Evolutionary conservation across 2,329 filamentous ascomycete species (phyloP), one percentile per base, ranked within the genome.

Genomic region (Colletotrichum echinochloae): DNA sequence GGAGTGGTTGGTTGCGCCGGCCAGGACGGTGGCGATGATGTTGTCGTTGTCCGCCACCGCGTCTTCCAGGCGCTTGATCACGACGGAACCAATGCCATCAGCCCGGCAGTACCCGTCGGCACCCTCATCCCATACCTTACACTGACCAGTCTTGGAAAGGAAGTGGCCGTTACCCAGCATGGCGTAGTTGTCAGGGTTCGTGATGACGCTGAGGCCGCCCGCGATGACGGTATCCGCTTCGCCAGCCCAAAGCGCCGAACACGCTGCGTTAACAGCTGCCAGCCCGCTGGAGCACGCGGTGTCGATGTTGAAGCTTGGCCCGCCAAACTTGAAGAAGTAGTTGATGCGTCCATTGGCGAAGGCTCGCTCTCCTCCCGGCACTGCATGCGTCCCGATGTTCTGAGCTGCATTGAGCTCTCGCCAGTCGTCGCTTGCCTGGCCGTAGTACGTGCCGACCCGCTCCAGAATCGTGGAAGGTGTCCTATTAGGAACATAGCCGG

Each of bases 351-450:
- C 89, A 0, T 81, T 81, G 0, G 78, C 79, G 49, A 84, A 84
- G 20, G 81, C 82, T 5, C 82, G 79, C 41, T 81, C 79, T 46
- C 79, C 81, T 7, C 83, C 84, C 0, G 84, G 83, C 70, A 86
- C 83, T 66, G 78, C 85, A 73, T 85, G 85, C 0, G 83, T 85
- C 81, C 92, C 90, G 39, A 94, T 88, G 73, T 93, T 88, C 79
- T 94, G 90, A 0, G 87, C 88, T 35, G 88, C 89, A 76, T 94
- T 94, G 70, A 93, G 69, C 76, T 94, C 92, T 80, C 91, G 88
- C 87, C 90, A 94, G 76, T 94, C 92, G 72, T 94, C 91, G 60
- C 90, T 92, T 0, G 91, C 92, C 77, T 91, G 90, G 59, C 92
- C 92, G 75, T 93, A 94, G 77, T 92, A 94, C 0, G 90, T 91